Evolutionary conservation across 106 monocot genomes (phyloP), one percentile per base, ranked within the genome.

Genomic region (Dendrobium huoshanense): DNA sequence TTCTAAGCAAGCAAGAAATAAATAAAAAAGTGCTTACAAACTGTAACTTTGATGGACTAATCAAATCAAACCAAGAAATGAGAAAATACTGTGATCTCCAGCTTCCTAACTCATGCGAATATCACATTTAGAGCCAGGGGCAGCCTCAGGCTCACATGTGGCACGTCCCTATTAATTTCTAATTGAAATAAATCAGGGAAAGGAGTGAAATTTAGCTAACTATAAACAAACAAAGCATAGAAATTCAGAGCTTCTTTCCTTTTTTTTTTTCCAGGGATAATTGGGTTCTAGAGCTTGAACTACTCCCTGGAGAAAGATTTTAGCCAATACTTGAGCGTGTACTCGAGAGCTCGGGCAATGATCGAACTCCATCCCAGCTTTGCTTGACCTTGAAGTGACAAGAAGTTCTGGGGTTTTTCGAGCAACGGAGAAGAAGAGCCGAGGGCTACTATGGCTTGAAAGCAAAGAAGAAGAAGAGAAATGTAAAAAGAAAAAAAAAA

Each of bases 261-360:
- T n/a, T n/a, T n/a, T n/a, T n/a, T n/a, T n/a, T n/a, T n/a, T n/a
- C n/a, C n/a, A n/a, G n/a, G n/a, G n/a, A n/a, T n/a, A n/a, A n/a
- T 47, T 29, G 8, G 9, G 8, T 49, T 92, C 78, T 93, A 89
- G 80, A 99, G 98, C 93, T 93, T 99, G 92, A 99, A 99, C 81
- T 99, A 92, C 85, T 99, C 98, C 29, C 98, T 82, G 83, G 98
- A 91, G 86, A 93, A 99, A 78, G 95, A 99, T 64, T 95, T 92
- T 67, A 99, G 98, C 98, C 98, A 99, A 86, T 99, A 95, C 85
- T 93, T 99, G 83, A 99, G 95, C 78, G 98, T 99, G 89, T 99
- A 99, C 87, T 99, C 98, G 64, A 99, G 87, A 51, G 98, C 98
- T 77, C 87, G 82, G 40, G 98, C 98, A 18, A 99, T 65, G 70